These are phyloP conservation scores for Ceratocystis cacaofunesta DNA, from an alignment of 2,329 filamentous ascomycete genomes.

Conservation along the genomic window DNA sequence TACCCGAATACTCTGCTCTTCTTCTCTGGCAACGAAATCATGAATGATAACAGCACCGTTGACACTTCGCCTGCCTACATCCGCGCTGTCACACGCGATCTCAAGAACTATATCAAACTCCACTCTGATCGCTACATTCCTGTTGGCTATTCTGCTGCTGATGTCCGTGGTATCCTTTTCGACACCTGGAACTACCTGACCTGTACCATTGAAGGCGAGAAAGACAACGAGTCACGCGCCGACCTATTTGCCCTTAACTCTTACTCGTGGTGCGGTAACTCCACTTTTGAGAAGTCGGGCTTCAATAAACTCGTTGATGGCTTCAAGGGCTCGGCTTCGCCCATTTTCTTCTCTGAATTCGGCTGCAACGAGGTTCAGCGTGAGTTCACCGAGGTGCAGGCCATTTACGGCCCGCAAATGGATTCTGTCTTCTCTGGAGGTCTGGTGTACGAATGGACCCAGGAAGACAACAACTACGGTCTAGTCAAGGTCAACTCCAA, in stretches of 20 bases:
- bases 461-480: conserved; percentile 53
- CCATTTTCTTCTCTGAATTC: conserved; percentile 70
- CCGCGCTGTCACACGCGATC: conserved; percentile 60
- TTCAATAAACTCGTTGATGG: conserved; percentile 49
- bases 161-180: conserved; percentile 57
- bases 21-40: conserved; percentile 69
- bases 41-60: conserved; percentile 49
- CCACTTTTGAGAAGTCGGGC: conserved; percentile 45
- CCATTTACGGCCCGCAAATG: conserved; percentile 61
- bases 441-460: conserved; percentile 66
- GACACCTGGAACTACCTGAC: conserved; percentile 66
- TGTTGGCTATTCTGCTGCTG: conserved; percentile 67
- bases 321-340: conserved; percentile 52
- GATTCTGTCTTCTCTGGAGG: conserved; percentile 54
- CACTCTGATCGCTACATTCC: conserved; percentile 54
- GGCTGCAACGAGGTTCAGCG: conserved; percentile 63
- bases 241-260: conserved; percentile 66
- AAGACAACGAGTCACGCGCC: conserved; percentile 45
- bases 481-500: conserved; percentile 48
- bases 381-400: conserved; percentile 58
- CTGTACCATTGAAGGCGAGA: conserved; percentile 42
- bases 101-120: conserved; percentile 67
- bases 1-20: conserved; percentile 56
- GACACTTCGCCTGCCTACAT: conserved; percentile 52
- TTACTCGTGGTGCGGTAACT: conserved; percentile 56